Base-by-base conservation (phyloP, 495 filamentous ascomycete genomes). In the Rhizodiscina lignyota region DNA sequence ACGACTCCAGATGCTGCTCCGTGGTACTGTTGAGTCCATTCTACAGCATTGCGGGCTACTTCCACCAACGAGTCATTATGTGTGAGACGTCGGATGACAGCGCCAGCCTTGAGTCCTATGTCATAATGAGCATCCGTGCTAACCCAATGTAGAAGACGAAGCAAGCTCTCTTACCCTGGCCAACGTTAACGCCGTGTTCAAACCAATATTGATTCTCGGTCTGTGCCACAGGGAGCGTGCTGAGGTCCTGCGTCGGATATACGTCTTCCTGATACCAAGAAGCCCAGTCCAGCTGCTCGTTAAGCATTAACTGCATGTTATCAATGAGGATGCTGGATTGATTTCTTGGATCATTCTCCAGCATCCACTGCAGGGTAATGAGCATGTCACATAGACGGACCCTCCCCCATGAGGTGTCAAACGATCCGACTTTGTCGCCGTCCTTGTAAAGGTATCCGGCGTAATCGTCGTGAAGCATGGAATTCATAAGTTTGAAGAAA, bases 341-440 rank as follows among this genome's bases (percentile, higher is more conserved):
- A 20, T 56, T 49, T 5, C 43, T 38, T 1, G 64, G 60, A 41
- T 67, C 41, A 28, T 65, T 48, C 39, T 64, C 63, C 32, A 60
- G 53, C 13, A 77, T 46, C 72, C 72, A 74, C 51, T 58, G 67
- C 44, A 62, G 51, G 13, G 52, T 56, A 38, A 65, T 53, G 19
- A 64, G 26, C 36, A 43, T 32, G 16, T 44, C 41, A n/a, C 34
- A 22, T 2, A 30, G 27, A 6, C 44, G 26, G n/a, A 42, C 32
- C n/a, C 39, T 28, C 15, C 39, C 42, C 42, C 39, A 45, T 11
- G 4, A 19, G 13, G 13, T 4, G 27, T 51, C 40, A 20, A 26
- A 41, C 12, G 56, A 50, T 34, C 58, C 49, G 16, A 63, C 49
- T 15, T 42, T 41, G 36, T 67, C 58, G 4, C 56, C 57, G 3